These are phyloP conservation scores for Phytophthora melonis DNA, from an alignment of 352 stramenopile genomes.

Conservation along the genomic window DNA sequence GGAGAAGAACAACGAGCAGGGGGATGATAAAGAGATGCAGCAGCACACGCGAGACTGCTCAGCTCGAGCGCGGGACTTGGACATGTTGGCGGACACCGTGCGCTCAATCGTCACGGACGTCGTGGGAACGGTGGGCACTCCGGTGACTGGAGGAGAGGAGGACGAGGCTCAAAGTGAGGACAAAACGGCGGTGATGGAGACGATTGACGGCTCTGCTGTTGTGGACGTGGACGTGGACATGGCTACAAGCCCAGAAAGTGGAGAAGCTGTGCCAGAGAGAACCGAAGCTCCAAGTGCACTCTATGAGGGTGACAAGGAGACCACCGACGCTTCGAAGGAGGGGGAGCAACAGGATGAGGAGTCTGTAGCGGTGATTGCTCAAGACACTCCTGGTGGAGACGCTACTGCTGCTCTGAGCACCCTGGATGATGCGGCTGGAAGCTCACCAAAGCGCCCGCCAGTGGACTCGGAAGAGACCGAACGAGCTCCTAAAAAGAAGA, in stretches of 20 bases:
- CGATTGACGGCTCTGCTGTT: neutral
- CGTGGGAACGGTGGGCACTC: slow-evolving; percentile 13
- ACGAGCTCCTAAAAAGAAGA: slow-evolving; percentile 30
- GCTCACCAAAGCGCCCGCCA: neutral
- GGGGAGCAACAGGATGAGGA: neutral
- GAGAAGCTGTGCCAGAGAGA: neutral
- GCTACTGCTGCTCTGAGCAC: neutral
- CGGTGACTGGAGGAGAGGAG: neutral
- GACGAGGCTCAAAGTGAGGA: neutral
- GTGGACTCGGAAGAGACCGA: neutral
- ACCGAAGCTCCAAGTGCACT: neutral
- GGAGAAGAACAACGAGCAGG: neutral
- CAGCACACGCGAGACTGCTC: neutral
- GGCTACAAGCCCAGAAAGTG: neutral
- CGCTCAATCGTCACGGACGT: slow-evolving; percentile 56
- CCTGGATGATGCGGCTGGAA: neutral
- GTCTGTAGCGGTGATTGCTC: neutral
- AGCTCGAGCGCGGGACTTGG: slow-evolving; percentile 48
- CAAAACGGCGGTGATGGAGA: neutral
- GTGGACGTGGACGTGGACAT: neutral
- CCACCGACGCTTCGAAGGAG: neutral
- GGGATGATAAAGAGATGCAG: neutral
- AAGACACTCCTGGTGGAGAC: neutral
- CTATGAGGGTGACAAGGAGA: neutral
- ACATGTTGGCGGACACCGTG: slow-evolving; percentile 72